Conservation (phyloP, 257 asterid species). For the Solanum habrochaites region DNA sequence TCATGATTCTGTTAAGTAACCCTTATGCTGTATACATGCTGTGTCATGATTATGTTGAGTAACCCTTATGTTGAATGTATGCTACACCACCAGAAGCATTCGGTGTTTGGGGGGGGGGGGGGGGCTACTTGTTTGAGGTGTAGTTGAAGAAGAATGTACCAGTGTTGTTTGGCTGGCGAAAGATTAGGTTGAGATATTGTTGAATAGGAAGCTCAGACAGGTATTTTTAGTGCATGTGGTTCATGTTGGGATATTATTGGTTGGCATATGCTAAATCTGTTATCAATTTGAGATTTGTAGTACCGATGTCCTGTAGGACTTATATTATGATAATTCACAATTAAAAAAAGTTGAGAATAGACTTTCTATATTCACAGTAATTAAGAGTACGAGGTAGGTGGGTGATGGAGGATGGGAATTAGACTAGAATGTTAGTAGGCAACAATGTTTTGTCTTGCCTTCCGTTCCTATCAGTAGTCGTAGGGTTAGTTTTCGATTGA, state of each 20-base stretch:
- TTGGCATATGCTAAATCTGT: neutral
- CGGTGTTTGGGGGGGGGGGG: neutral
- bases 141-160: neutral
- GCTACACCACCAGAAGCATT: neutral
- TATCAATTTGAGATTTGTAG: neutral
- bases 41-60: neutral
- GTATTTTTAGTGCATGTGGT: neutral
- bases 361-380: neutral
- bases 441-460: neutral
- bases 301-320: neutral
- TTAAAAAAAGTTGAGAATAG: neutral
- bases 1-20: neutral
- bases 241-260: neutral
- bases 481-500: no score
- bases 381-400: neutral
- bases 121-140: neutral
- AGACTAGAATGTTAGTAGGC: neutral
- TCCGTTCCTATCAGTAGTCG: no score
- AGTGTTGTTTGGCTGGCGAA: neutral
- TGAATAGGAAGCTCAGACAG: neutral
- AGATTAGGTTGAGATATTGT: neutral
- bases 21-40: neutral
- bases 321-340: neutral
- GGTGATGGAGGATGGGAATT: neutral
- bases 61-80: neutral